These are phyloP conservation scores for Boletus rubescentipes DNA, from an alignment of 768 basidiomycete genomes.

Conservation along the genomic window DNA sequence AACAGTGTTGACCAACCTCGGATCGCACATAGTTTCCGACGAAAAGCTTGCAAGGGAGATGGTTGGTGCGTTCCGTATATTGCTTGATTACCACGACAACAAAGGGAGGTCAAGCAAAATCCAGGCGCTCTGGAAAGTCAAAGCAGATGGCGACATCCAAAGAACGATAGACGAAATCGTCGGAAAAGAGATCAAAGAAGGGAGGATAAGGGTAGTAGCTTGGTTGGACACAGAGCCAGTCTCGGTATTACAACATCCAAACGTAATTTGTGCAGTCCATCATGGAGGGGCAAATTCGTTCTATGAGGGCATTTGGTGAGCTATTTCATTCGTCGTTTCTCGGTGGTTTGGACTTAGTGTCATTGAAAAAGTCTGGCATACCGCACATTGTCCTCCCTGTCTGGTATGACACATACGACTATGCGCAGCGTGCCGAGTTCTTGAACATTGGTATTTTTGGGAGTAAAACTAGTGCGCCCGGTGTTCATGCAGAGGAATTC, in stretches of 20 bases:
- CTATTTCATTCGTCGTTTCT: background rate
- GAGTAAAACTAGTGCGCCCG: background rate
- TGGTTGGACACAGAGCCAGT: background rate
- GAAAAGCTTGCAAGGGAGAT: background rate
- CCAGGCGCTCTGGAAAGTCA: slow-evolving; percentile 13
- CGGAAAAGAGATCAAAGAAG: slow-evolving; percentile 1
- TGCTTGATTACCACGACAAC: background rate
- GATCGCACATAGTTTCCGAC: background rate
- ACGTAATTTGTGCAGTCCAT: background rate
- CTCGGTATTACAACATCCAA: background rate
- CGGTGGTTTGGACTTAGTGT: background rate
- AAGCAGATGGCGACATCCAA: background rate
- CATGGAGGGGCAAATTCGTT: background rate
- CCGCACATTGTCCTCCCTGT: slow-evolving; percentile 9
- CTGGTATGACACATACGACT: slow-evolving; percentile 8
- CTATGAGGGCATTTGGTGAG: background rate
- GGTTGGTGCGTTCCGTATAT: background rate
- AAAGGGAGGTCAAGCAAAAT: background rate
- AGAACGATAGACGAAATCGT: background rate
- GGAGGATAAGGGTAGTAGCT: background rate
- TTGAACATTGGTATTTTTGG: slow-evolving; percentile 1
- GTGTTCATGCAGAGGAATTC: background rate
- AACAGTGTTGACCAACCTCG: slow-evolving; percentile 8
- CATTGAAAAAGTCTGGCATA: slow-evolving; percentile 2
- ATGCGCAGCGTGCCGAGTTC: background rate